These are phyloP conservation scores for Trifolium fragiferum DNA, from an alignment of 306 rosid genomes.

Conservation along the genomic window DNA sequence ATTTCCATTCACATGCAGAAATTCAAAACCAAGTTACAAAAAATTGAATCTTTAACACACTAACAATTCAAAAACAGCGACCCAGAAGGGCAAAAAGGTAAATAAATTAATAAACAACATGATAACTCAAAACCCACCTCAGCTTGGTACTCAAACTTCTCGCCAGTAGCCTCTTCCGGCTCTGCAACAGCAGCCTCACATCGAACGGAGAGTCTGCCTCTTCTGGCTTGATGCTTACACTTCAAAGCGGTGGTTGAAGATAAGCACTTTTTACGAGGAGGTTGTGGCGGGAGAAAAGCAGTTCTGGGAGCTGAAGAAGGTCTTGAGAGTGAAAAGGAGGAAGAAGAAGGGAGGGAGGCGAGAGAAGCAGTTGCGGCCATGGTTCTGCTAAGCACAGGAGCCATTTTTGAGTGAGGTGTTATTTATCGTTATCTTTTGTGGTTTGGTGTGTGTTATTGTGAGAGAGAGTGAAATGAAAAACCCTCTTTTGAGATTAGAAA, in stretches of 20 bases:
- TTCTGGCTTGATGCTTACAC: constrained; percentile 51
- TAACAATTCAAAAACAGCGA: background rate
- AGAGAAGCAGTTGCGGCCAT: constrained; percentile 62
- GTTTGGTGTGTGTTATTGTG: no score
- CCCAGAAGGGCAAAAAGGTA: constrained; percentile 1
- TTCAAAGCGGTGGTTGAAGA: constrained; percentile 43
- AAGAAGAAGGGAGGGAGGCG: constrained; percentile 64
- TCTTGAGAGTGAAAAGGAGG: constrained; percentile 47
- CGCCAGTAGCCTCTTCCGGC: constrained; percentile 76
- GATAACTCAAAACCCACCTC: constrained; percentile 60
- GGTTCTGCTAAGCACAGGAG: constrained; percentile 80
- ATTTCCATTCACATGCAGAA: background rate
- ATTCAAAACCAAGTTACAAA: background rate
- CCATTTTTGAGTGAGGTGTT: constrained; percentile 48
- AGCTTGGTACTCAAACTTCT: constrained; percentile 94
- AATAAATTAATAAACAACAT: background rate
- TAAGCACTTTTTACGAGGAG: constrained; percentile 48
- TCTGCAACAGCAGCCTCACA: constrained; percentile 92
- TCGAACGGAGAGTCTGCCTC: constrained; percentile 53
- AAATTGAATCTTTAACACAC: constrained; percentile 12
- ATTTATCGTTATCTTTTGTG: constrained; percentile 31
- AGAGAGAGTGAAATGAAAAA: constrained; percentile 11
- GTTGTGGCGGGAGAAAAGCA: constrained; percentile 65
- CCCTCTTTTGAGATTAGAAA: background rate
- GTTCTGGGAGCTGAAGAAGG: constrained; percentile 47